Conservation (phyloP, 2,329 filamentous ascomycete species). For the Aspergillus calidoustus region DNA sequence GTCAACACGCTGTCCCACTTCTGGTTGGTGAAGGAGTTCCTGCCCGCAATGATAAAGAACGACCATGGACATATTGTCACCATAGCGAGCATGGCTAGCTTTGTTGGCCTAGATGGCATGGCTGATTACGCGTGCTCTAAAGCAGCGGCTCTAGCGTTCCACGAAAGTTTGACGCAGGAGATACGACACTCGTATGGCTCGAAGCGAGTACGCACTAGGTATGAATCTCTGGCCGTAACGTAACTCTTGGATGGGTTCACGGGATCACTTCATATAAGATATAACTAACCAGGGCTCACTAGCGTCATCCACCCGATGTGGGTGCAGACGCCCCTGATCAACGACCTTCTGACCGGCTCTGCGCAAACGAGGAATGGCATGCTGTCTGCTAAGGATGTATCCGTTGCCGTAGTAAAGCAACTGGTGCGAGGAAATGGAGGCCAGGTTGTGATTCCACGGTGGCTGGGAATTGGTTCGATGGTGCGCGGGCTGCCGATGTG, state of each 20-base stretch:
- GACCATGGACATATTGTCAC: slow-evolving; percentile 63
- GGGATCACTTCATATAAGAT: too few species aligned
- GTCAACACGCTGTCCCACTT: slow-evolving; percentile 59
- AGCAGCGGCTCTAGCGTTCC: slow-evolving; percentile 56
- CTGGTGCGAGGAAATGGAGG: slow-evolving; percentile 55
- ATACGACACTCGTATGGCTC: slow-evolving; percentile 41
- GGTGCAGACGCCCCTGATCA: slow-evolving; percentile 54
- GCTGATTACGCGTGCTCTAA: slow-evolving; percentile 59
- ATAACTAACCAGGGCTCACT: slow-evolving; percentile 8
- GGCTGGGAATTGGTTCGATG: slow-evolving; percentile 29
- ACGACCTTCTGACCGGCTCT: slow-evolving; percentile 37
- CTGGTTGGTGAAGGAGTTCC: slow-evolving; percentile 55
- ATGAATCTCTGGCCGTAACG: neutral
- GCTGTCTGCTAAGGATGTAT: slow-evolving; percentile 45
- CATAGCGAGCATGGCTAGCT: slow-evolving; percentile 58
- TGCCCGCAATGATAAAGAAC: slow-evolving; percentile 54
- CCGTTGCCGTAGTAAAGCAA: slow-evolving; percentile 55
- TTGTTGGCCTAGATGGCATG: slow-evolving; percentile 51
- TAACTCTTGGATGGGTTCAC: too few species aligned
- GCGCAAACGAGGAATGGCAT: slow-evolving; percentile 36
- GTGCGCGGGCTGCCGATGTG: slow-evolving; percentile 47
- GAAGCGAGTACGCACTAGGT: slow-evolving; percentile 44
- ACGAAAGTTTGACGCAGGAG: slow-evolving; percentile 51
- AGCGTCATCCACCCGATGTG: slow-evolving; percentile 46
- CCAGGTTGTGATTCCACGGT: slow-evolving; percentile 54